These are phyloP conservation scores for Helminthosporium solani DNA, from an alignment of 2,329 filamentous ascomycete genomes.

Conservation along the genomic window DNA sequence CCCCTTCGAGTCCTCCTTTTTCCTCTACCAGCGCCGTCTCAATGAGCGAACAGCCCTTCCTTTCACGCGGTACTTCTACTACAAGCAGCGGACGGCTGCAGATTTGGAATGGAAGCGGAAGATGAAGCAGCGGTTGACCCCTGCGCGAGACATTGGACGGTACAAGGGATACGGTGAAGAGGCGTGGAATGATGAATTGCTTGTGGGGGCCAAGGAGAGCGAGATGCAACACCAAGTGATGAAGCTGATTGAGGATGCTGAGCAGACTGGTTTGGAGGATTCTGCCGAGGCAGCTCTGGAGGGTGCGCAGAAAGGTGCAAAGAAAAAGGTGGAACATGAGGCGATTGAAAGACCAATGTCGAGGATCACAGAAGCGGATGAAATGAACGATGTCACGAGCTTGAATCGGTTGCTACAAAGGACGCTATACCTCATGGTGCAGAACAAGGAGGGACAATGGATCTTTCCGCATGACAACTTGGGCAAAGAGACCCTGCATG, in stretches of 20 bases:
- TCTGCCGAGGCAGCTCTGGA: conserved; percentile 38
- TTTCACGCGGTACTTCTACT: conserved; percentile 91
- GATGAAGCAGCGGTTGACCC: conserved; percentile 71
- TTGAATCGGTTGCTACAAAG: conserved; percentile 76
- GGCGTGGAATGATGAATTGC: conserved; percentile 89
- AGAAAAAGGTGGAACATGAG: conserved; percentile 53
- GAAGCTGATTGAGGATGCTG: conserved; percentile 71
- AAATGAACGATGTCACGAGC: conserved; percentile 70
- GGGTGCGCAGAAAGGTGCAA: conserved; percentile 22
- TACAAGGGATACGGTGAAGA: conserved; percentile 74
- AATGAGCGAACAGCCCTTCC: conserved; percentile 88
- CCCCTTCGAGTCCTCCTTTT: conserved; percentile 88
- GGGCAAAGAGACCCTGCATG: conserved; percentile 73
- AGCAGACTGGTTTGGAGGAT: conserved; percentile 51
- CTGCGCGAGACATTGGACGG: conserved; percentile 79
- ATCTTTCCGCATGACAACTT: conserved; percentile 76
- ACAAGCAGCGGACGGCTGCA: conserved; percentile 82
- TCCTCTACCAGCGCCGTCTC: conserved; percentile 94
- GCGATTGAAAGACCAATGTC: conserved; percentile 69
- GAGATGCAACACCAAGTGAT: conserved; percentile 66
- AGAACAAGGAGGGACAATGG: conserved; percentile 71
- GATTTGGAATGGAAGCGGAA: conserved; percentile 91
- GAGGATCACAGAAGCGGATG: conserved; percentile 76
- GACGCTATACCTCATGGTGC: conserved; percentile 86
- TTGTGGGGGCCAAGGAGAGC: conserved; percentile 69